phyloP scores from a whole-genome alignment of 2,329 filamentous ascomycete species.

The Phaeophleospora eucalypticola region DNA sequence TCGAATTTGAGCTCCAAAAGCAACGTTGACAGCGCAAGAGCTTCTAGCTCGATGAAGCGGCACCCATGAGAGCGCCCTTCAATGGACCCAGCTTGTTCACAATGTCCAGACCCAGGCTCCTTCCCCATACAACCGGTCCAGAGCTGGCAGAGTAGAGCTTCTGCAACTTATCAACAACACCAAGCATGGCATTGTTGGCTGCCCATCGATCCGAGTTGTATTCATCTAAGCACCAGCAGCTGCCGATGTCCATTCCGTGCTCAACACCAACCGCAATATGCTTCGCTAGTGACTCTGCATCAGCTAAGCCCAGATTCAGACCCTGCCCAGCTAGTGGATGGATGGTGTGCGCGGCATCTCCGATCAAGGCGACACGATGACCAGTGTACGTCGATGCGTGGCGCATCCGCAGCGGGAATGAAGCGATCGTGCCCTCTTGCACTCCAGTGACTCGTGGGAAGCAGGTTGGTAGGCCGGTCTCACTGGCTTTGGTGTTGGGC shows the following conservation, averaged over 20 bases:
- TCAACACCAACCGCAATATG: constrained; percentile 71
- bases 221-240: constrained; percentile 69
- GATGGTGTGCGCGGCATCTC: constrained; percentile 91
- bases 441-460: constrained; percentile 61
- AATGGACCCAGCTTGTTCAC: constrained; percentile 71
- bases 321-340: constrained; percentile 94
- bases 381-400: constrained; percentile 92
- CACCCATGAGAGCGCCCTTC: constrained; percentile 82
- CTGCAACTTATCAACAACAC: constrained; percentile 83
- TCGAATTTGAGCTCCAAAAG: no score
- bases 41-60: constrained; percentile 42
- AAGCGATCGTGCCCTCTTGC: constrained; percentile 75
- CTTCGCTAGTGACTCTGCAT: constrained; percentile 73
- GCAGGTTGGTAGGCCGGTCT: constrained; percentile 37
- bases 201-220: constrained; percentile 80
- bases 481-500: constrained; percentile 58
- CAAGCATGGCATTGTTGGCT: constrained; percentile 72
- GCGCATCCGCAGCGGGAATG: constrained; percentile 84
- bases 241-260: constrained; percentile 85
- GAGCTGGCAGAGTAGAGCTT: constrained; percentile 81
- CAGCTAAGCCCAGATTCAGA: constrained; percentile 86
- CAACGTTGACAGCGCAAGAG: no score
- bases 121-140: constrained; percentile 73
- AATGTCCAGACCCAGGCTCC: constrained; percentile 70
- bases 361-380: constrained; percentile 85